These are phyloP conservation scores for Cryomyces minteri DNA, from an alignment of 495 filamentous ascomycete genomes.

Conservation along the genomic window DNA sequence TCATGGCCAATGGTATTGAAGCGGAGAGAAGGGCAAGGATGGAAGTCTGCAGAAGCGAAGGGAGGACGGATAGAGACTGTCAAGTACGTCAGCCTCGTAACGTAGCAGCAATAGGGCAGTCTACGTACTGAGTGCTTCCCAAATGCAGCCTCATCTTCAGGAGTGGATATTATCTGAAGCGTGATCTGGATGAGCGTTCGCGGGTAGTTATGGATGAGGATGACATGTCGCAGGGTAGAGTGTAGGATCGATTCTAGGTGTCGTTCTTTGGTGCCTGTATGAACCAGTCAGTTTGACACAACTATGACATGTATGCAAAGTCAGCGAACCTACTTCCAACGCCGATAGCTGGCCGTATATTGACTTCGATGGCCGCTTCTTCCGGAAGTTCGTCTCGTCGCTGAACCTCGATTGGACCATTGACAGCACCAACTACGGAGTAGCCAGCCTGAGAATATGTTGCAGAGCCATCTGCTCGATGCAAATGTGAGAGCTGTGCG, in stretches of 20 bases:
- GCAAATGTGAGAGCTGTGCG: slow-evolving; percentile 20
- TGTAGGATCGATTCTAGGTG: slow-evolving; percentile 55
- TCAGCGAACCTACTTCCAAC: slow-evolving; percentile 45
- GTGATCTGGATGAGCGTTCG: slow-evolving; percentile 51
- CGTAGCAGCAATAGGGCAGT: no score
- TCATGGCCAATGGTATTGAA: background rate
- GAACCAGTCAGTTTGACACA: slow-evolving; percentile 18
- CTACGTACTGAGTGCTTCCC: no score
- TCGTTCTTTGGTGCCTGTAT: slow-evolving; percentile 46
- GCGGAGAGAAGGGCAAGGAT: background rate
- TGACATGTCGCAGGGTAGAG: slow-evolving; percentile 45
- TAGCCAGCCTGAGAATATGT: slow-evolving; percentile 63
- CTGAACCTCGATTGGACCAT: slow-evolving; percentile 81
- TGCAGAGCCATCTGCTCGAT: slow-evolving; percentile 73
- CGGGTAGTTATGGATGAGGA: slow-evolving; percentile 50
- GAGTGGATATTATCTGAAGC: slow-evolving; percentile 42
- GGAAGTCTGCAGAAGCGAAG: background rate
- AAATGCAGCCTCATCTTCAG: background rate
- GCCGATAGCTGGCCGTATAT: slow-evolving; percentile 67
- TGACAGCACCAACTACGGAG: slow-evolving; percentile 67
- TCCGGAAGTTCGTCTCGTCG: slow-evolving; percentile 76
- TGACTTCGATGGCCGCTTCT: slow-evolving; percentile 78
- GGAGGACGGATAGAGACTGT: background rate
- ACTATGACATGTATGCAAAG: slow-evolving; percentile 1
- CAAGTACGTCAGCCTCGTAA: no score